Base-by-base conservation (phyloP, 345 rosid species). In the Populus tremula region DNA sequence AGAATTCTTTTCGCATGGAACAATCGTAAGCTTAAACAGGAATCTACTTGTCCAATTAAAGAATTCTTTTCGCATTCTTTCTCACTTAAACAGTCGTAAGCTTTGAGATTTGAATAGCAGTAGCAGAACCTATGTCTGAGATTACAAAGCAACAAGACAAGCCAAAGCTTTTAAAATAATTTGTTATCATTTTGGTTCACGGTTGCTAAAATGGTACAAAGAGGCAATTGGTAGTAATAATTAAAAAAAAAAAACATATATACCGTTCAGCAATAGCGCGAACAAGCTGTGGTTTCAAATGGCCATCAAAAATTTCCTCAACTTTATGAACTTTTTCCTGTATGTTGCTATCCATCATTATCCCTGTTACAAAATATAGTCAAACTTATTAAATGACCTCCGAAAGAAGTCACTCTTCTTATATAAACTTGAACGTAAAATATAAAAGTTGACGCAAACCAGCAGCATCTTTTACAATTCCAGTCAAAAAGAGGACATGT, bases 201-300 rank as follows among this genome's bases (percentile, higher is more conserved):
- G 11, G 17, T 2, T 14, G 17, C 50, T 47, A 13, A 63, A 12
- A 67, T 38, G 41, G 6, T 67, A 35, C 20, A 21, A 41, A 8
- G 69, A 35, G 35, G 35, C 21, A 31, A 73, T 5, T 25, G 33
- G 36, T 4, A 27, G n/a, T 14, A 9, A 66, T 18, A 23, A 11
- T 43, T 3, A 13, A 33, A 73, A 67, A 59, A 36, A 6, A 54
- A 59, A 50, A 12, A 21, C 1, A 27, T 38, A 14, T 13, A 62
- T 81, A 91, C 96, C 98, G 62, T 76, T 92, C 86, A 50, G 84
- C 86, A 75, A 88, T 85, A 54, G 96, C 88, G 20, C 75, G 90
- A 70, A 90, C 90, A 81, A 93, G 94, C 81, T 91, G 92, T 41
- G 96, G 98, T 77, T 96, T 96, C 68, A 96, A 82, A 54, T 91